Conservation (phyloP, 176 grass and related monocot genomes). For the Oropetium thomaeum region DNA sequence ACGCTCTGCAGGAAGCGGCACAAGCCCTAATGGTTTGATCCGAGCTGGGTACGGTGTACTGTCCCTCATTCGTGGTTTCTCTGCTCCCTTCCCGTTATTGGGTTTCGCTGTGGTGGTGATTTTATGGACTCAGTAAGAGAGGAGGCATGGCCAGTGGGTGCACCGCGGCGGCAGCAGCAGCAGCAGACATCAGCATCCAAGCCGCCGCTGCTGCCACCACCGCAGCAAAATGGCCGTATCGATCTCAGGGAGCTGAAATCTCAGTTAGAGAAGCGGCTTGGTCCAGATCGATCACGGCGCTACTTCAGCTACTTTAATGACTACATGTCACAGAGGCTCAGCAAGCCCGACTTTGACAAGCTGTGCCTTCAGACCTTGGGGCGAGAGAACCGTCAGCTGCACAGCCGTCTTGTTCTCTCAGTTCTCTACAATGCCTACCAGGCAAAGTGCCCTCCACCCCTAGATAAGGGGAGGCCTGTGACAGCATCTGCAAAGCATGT, state of each 20-base stretch:
- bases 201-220: neutral
- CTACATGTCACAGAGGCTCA: conserved; percentile 70
- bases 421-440: conserved; percentile 70
- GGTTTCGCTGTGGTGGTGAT: conserved; percentile 28
- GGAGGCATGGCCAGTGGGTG: conserved; percentile 42
- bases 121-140: conserved; percentile 50
- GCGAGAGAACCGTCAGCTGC: conserved; percentile 61
- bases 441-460: conserved; percentile 42
- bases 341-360: conserved; percentile 70
- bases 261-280: conserved; percentile 61
- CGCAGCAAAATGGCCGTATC: conserved; percentile 51
- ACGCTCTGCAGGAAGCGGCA: conserved; percentile 63
- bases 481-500: conserved; percentile 31
- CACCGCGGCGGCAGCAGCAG: conserved; percentile 34
- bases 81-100: conserved; percentile 5
- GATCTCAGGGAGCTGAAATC: conserved; percentile 69
- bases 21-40: conserved; percentile 69
- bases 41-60: conserved; percentile 21
- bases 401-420: conserved; percentile 64
- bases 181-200: neutral
- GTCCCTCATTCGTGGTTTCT: conserved; percentile 22
- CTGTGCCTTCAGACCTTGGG: conserved; percentile 53
- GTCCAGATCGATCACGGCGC: conserved; percentile 33
- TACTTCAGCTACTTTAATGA: conserved; percentile 74
- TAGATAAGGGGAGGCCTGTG: conserved; percentile 28